These are phyloP conservation scores for Tolypocladium amazonense DNA, from an alignment of 2,329 filamentous ascomycete genomes.

Conservation along the genomic window DNA sequence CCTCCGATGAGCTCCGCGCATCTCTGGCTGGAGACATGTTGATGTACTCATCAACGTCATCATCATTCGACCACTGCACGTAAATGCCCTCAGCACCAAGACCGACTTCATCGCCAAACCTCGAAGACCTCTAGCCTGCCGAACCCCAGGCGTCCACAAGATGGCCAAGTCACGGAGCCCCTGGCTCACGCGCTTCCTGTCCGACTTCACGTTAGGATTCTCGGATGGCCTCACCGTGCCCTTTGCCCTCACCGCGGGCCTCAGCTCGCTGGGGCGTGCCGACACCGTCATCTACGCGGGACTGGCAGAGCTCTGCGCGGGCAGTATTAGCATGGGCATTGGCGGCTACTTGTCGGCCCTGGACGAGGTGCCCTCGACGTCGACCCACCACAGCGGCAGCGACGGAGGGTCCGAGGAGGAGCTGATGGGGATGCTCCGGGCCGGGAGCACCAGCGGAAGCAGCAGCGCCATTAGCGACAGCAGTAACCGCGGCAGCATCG, in stretches of 20 bases:
- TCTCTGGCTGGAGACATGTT: background rate
- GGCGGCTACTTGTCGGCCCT: constrained; percentile 56
- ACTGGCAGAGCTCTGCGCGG: constrained; percentile 59
- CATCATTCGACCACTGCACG: background rate
- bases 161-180: constrained; percentile 15
- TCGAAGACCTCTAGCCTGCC: background rate
- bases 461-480: no score
- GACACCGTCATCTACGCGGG: constrained; percentile 58
- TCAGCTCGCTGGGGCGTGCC: constrained; percentile 49
- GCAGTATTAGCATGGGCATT: constrained; percentile 64
- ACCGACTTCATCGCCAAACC: background rate
- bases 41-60: background rate
- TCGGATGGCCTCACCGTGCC: constrained; percentile 67
- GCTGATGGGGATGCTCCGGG: constrained; percentile 13
- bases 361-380: constrained; percentile 17
- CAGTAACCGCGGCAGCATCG: background rate
- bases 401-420: constrained; percentile 11
- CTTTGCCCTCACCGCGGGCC: constrained; percentile 62
- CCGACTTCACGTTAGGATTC: constrained; percentile 62
- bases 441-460: background rate
- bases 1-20: background rate
- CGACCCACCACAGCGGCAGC: background rate
- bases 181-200: constrained; percentile 31
- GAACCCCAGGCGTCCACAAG: background rate
- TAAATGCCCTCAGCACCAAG: background rate